Conservation (phyloP, 1,139 yeast genomes). For the Yamadazyma siamensis region DNA sequence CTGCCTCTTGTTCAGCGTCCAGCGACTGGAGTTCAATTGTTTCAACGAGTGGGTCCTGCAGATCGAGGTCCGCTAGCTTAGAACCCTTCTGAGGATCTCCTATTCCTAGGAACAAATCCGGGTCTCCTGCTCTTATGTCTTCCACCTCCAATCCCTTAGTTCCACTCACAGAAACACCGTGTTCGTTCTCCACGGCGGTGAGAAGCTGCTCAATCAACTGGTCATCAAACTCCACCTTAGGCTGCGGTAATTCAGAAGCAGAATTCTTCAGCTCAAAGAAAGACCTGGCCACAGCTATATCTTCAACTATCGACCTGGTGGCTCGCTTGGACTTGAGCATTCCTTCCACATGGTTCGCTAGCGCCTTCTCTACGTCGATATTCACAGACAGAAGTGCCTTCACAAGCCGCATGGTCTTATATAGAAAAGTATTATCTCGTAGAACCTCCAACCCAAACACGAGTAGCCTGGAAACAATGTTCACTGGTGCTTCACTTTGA, state of each 20-base stretch:
- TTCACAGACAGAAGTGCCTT: conserved; percentile 13
- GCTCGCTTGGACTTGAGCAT: conserved; percentile 11
- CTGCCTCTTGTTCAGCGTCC: too few species aligned
- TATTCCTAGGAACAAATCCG: too few species aligned
- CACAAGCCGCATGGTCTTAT: conserved; percentile 12
- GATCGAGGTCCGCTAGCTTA: too few species aligned
- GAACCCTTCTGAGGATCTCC: too few species aligned
- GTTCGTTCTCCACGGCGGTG: conserved; percentile 9
- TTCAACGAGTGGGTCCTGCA: too few species aligned
- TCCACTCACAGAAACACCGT: too few species aligned
- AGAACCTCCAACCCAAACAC: conserved; percentile 21
- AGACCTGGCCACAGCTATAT: conserved; percentile 4
- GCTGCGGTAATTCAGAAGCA: too few species aligned
- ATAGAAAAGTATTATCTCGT: conserved; percentile 12
- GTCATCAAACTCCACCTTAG: conserved; percentile 11
- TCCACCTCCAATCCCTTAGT: neutral
- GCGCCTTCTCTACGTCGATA: conserved; percentile 8
- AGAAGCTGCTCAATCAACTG: conserved; percentile 8
- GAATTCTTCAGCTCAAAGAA: too few species aligned
- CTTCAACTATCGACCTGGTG: conserved; percentile 4
- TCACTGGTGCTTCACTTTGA: conserved; percentile 23
- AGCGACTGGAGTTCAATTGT: too few species aligned
- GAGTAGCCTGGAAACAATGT: conserved; percentile 25
- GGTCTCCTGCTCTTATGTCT: too few species aligned
- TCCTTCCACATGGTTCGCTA: conserved; percentile 14